Base-by-base conservation (phyloP, 352 stramenopile genomes). In the Globisporangium perplexum region DNA sequence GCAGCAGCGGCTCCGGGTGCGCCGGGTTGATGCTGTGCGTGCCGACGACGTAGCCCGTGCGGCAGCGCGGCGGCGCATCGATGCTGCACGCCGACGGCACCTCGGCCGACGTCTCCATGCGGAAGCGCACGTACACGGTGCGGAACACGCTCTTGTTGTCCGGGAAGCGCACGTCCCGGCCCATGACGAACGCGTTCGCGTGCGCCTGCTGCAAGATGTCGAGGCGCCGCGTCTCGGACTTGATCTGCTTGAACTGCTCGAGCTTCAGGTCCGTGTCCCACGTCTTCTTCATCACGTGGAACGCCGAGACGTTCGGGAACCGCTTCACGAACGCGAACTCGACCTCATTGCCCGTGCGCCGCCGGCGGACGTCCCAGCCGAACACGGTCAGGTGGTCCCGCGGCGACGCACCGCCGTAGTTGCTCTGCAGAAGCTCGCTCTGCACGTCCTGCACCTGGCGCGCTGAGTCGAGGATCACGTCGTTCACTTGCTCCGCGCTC, bases 171-270 rank as follows among this genome's bases (percentile, higher is more conserved):
- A 83, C 72, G 50, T 83, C 72, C 5, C 72, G 65, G 12, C 72
- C 72, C 12, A 80, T 47, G 4, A 81, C 70, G 53, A 70, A 69
- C 20, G 70, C 59, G 52, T 80, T 65, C 3, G 57, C 50, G 50
- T 66, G 63, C 26, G 73, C 53, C 23, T 72, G 55, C 38, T 83
- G 72, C 42, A 83, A 47, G 53, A 79, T 66, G 31, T 75, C 70
- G n/a, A 83, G 68, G 15, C 69, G 53, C 44, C 68, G 55, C 28
- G 76, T 63, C 53, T 83, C 70, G 57, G 69, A 72, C 46, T 78
- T 78, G 59, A 80, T 63, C 60, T 69, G 68, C 35, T 70, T 57
- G 44, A 73, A 59, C 17, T 66, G 62, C 39, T 68, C 46, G 48
- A 80, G 57, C 7, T 46, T 51, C 52, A 73, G 62, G 56, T 72